Evolutionary conservation across 2,329 filamentous ascomycete genomes (phyloP).

Genomic region (Penicillium nordicum): DNA sequence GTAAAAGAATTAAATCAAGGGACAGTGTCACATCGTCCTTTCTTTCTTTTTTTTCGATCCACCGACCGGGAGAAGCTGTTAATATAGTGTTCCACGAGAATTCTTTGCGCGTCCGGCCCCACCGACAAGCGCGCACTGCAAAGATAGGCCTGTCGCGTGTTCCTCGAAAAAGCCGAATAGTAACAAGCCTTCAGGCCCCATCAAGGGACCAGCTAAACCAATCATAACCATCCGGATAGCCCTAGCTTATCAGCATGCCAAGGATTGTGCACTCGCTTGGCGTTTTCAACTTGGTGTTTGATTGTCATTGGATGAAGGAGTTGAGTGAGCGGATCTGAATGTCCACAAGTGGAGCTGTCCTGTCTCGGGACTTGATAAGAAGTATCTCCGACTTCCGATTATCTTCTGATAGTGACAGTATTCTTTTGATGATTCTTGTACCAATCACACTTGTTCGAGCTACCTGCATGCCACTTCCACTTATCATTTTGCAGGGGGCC

Average conservation of each 20-base stretch:
- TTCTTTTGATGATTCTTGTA: background rate
- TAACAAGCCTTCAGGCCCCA: conserved; percentile 15
- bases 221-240: background rate
- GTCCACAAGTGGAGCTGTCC: background rate
- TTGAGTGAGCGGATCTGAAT: background rate
- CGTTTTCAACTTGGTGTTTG: background rate
- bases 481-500: background rate
- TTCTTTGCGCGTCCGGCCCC: conserved; percentile 19
- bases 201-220: background rate
- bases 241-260: conserved; percentile 20
- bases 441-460: background rate
- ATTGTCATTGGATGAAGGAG: conserved; percentile 1
- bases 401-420: background rate
- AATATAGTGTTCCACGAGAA: conserved; percentile 20
- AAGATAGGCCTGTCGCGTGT: conserved; percentile 22
- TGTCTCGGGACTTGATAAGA: background rate
- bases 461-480: background rate
- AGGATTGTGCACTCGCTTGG: conserved; percentile 15
- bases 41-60: conserved; percentile 19
- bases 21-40: conserved; percentile 20
- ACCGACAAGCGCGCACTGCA: conserved; percentile 2
- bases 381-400: background rate
- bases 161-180: conserved; percentile 14
- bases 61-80: conserved; percentile 11
- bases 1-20: conserved; percentile 2